Conservation (phyloP, 768 basidiomycete genomes). For the Dioszegia hungarica region DNA sequence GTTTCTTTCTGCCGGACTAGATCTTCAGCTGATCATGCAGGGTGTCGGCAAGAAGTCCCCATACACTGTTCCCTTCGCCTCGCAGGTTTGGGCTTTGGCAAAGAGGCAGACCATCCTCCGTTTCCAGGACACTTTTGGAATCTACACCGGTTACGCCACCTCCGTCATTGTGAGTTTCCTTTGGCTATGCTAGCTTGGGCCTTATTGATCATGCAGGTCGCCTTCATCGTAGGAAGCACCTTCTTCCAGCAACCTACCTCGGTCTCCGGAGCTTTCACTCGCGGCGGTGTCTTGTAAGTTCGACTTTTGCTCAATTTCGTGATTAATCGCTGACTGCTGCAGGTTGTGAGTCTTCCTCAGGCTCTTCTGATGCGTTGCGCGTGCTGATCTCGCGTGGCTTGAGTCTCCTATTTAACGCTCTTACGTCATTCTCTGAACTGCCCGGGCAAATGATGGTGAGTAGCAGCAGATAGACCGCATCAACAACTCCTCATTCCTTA, state of each 20-base stretch:
- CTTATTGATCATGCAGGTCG: conserved; percentile 27
- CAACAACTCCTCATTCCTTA: neutral
- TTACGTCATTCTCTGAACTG: conserved; percentile 51
- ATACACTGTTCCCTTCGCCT: conserved; percentile 72
- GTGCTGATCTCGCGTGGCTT: too few species aligned
- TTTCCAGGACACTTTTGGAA: conserved; percentile 71
- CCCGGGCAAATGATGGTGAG: conserved; percentile 58
- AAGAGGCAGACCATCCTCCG: conserved; percentile 64
- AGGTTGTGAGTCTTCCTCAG: too few species aligned
- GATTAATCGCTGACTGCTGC: too few species aligned
- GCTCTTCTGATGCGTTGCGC: too few species aligned
- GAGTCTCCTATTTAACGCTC: conserved; percentile 50
- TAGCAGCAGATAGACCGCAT: neutral
- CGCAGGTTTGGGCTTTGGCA: conserved; percentile 68
- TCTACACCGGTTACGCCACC: conserved; percentile 65
- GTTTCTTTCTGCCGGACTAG: too few species aligned
- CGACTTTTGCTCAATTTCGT: too few species aligned
- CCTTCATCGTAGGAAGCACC: conserved; percentile 56
- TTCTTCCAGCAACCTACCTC: conserved; percentile 69
- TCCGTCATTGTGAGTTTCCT: conserved; percentile 52
- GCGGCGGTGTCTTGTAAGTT: conserved; percentile 78
- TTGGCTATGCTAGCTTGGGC: neutral
- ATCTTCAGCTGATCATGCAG: too few species aligned
- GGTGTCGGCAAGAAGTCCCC: conserved; percentile 68
- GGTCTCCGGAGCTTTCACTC: conserved; percentile 77